Base-by-base conservation (phyloP, 768 basidiomycete genomes). In the Cystofilobasidium bisporidii region DNA sequence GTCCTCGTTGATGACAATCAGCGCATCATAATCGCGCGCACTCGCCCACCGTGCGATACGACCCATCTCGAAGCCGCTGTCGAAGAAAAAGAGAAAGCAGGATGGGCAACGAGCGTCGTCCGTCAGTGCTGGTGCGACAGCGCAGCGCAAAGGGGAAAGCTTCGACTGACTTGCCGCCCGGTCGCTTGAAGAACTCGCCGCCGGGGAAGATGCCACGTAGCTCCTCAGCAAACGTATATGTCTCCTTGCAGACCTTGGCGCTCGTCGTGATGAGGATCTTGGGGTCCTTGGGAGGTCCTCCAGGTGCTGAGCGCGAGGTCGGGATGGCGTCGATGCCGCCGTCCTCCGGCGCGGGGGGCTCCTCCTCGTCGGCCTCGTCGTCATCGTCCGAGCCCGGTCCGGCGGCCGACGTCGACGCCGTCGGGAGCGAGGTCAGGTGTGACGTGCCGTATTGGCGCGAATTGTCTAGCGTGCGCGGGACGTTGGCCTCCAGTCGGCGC, bases 1-100 rank as follows among this genome's bases (percentile, higher is more conserved):
- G 72, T 98, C 89, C 74, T 99, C 96, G 71, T 98, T 98, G 40
- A 98, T 89, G 3, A 99, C 90, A 50, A 89, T 81, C 70, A 98
- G 75, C 71, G 93, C 90, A 53, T 86, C 87, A 75, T 90, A 99
- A 2, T 87, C 87, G 73, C 96, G 80, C 48, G 85, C 87, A 17
- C 87, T 86, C 26, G 91, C 91, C 96, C 96, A 99, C 3, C 87
- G 84, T 36, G 93, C 89, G 73, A 97, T 89, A 69, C 86, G 81
- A 0, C 93, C 93, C 72, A 94, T 79, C 78, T 94, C 91, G 73
- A 89, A 94, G 0, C 89, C 90, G 72, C 89, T 69, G 43, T 36
- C 28, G 36, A 33, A 0, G 24, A n/a, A 53, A 22, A 15, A 22
- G 43, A 9, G 43, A 22, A 43, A 17, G 5, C 28, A 20, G n/a